Conservation (phyloP, 2,329 filamentous ascomycete genomes). For the Penicillium sp. region DNA sequence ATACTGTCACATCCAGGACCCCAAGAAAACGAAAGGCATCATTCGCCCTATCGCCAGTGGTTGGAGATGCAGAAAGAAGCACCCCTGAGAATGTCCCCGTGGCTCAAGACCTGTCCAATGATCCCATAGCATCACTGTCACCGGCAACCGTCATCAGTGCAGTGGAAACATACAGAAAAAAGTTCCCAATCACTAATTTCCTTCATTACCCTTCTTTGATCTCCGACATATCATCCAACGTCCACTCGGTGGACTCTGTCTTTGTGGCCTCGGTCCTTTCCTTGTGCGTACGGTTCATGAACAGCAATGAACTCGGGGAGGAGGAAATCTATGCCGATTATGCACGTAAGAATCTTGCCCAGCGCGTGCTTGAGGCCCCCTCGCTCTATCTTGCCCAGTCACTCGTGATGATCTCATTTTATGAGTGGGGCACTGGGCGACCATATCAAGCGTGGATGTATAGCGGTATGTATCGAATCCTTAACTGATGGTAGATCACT, state of each 20-base stretch:
- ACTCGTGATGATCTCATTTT: conserved; percentile 35
- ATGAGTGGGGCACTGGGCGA: conserved; percentile 36
- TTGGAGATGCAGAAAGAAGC: not conserved
- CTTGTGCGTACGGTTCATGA: conserved; percentile 34
- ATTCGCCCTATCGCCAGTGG: not conserved
- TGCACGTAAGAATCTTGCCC: conserved; percentile 30
- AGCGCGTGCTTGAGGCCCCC: conserved; percentile 31
- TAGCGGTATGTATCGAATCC: conserved; percentile 26
- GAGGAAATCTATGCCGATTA: conserved; percentile 33
- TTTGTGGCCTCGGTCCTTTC: conserved; percentile 35
- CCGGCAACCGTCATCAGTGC: conserved; percentile 31
- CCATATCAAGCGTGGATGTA: conserved; percentile 41
- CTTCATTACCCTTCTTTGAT: conserved; percentile 37
- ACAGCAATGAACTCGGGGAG: conserved; percentile 19
- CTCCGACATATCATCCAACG: conserved; percentile 30
- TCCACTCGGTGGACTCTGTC: conserved; percentile 30
- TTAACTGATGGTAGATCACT: not conserved
- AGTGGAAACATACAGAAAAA: conserved; percentile 35
- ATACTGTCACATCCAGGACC: conserved; percentile 1
- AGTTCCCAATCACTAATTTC: conserved; percentile 37
- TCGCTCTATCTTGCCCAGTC: conserved; percentile 36
- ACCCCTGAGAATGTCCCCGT: conserved; percentile 5
- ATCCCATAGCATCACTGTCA: conserved; percentile 23
- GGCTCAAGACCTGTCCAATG: not conserved
- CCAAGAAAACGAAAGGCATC: conserved; percentile 17